Evolutionary conservation across 2,329 filamentous ascomycete species (phyloP), one percentile per base, ranked within the genome.

Genomic region (Exserohilum rostratum): DNA sequence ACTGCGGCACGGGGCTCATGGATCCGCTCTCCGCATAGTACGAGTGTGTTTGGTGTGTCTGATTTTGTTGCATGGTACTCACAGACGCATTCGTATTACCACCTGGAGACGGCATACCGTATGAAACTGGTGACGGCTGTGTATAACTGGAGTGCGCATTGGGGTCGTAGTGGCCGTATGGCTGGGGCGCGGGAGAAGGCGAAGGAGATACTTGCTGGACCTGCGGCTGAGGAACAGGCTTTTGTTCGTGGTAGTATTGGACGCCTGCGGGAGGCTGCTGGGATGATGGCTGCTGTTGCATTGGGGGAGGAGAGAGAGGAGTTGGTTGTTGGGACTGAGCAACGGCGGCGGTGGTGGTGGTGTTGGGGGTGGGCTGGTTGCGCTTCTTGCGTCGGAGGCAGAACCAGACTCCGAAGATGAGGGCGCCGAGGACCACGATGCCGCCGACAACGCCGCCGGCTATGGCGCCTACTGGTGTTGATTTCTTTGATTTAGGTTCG

Each of bases 391-490:
- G 53, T 18, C 50, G 45, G 6, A 64, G 38, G 17, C 55, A 13
- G 40, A 61, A 53, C 45, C 64, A 50, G 18, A 53, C 35, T n/a
- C 34, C 57, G 37, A 62, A 39, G 17, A 61, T 46, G 34, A 58
- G 40, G 20, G 44, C 57, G 33, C 33, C 60, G 18, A 65, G 46
- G n/a, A 47, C 56, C 6, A 45, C 60, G 20, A 66, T 31, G 15
- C 62, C 64, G 15, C 64, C 64, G 20, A 66, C 37, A 7, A 62
- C 62, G 33, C 62, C 62, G 15, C 64, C 64, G 13, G 59, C 58
- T 27, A 66, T 65, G 11, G 64, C 56, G 31, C 58, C 64, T 27
- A 65, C 33, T 38, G 58, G 46, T 1, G 51, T 55, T 44, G 51
- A 50, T 30, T 56, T 46, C 7, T 44, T 39, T 7, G 40, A 15